These are phyloP conservation scores for Xylariaceae sp. DNA, from an alignment of 2,329 filamentous ascomycete species.

Conservation along the genomic window DNA sequence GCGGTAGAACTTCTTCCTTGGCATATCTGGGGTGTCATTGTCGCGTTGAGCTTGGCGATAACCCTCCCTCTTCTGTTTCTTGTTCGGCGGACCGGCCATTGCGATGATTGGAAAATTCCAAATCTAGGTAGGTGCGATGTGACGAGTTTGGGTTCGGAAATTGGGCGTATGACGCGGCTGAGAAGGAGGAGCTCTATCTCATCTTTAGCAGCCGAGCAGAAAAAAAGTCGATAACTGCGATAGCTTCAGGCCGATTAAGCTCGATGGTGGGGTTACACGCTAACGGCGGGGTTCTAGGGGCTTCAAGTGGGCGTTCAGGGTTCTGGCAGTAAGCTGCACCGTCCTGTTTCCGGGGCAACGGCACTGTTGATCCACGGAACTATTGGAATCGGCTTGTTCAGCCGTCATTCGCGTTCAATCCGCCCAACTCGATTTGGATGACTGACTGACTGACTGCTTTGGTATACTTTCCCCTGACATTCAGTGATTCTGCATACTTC, in stretches of 20 bases:
- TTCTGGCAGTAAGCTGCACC: neutral
- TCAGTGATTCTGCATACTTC: neutral
- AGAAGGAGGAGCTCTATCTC: too few relatives aligned
- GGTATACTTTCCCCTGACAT: too few relatives aligned
- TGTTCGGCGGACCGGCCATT: conserved; percentile 46
- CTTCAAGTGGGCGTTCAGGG: neutral
- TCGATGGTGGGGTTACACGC: neutral
- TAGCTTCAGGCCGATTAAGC: too few relatives aligned
- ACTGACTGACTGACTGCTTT: too few relatives aligned
- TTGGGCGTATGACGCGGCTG: too few relatives aligned
- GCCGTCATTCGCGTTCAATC: neutral
- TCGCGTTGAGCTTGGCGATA: conserved; percentile 55
- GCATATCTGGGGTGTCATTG: conserved; percentile 58
- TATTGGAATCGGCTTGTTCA: neutral
- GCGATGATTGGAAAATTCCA: too few relatives aligned
- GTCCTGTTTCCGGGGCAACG: conserved; percentile 16
- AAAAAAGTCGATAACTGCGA: too few relatives aligned
- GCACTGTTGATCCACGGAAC: conserved; percentile 13
- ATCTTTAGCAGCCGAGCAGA: too few relatives aligned
- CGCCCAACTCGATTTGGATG: too few relatives aligned
- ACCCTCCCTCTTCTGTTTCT: conserved; percentile 61
- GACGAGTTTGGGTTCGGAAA: too few relatives aligned
- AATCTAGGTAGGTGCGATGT: too few relatives aligned
- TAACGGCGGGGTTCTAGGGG: neutral
- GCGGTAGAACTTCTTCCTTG: conserved; percentile 93